phyloP scores from a whole-genome alignment of 2,329 filamentous ascomycete genomes.

The Bipolaris bicolor region DNA sequence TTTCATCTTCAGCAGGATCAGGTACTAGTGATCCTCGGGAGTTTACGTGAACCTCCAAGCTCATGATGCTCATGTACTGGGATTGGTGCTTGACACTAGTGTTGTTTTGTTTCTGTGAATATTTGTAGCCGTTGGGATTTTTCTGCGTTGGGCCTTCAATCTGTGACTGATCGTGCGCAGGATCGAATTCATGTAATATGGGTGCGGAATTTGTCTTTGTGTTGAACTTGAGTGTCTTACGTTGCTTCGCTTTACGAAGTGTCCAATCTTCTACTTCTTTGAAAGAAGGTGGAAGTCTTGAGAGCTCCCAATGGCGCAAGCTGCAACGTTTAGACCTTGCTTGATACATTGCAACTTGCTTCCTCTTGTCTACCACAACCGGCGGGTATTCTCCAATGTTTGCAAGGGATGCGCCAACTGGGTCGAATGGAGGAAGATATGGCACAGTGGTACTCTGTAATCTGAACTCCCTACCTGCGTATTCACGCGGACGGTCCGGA shows the following conservation, averaged over 20 bases:
- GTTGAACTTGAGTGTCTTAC: conserved; percentile 13
- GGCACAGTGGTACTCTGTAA: conserved; percentile 76
- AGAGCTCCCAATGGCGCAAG: conserved; percentile 78
- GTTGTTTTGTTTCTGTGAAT: conserved; percentile 75
- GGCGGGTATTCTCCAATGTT: conserved; percentile 61
- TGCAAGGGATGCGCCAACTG: conserved; percentile 62
- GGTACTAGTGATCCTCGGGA: conserved; percentile 80
- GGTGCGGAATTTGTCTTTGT: conserved; percentile 16
- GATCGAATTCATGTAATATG: conserved; percentile 22
- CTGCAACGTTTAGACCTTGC: conserved; percentile 64
- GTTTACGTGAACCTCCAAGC: conserved; percentile 89
- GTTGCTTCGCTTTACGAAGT: conserved; percentile 40
- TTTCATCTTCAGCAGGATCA: conserved; percentile 88
- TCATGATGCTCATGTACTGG: conserved; percentile 97
- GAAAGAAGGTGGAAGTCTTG: conserved; percentile 70
- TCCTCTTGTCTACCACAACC: conserved; percentile 57
- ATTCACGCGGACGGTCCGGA: conserved; percentile 76
- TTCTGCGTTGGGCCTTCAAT: conserved; percentile 87
- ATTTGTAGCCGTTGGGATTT: conserved; percentile 83
- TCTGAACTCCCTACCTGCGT: conserved; percentile 85
- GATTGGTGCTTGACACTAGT: conserved; percentile 81
- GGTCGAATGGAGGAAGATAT: conserved; percentile 80
- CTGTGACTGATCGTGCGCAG: conserved; percentile 68
- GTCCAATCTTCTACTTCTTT: conserved; percentile 75
- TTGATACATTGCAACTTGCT: conserved; percentile 59